A percentile compares a stretch with the other conserved stretches of the same genome.
phyloP scores from a whole-genome alignment of 257 asterid genomes.

The Solanum medicagineum region DNA sequence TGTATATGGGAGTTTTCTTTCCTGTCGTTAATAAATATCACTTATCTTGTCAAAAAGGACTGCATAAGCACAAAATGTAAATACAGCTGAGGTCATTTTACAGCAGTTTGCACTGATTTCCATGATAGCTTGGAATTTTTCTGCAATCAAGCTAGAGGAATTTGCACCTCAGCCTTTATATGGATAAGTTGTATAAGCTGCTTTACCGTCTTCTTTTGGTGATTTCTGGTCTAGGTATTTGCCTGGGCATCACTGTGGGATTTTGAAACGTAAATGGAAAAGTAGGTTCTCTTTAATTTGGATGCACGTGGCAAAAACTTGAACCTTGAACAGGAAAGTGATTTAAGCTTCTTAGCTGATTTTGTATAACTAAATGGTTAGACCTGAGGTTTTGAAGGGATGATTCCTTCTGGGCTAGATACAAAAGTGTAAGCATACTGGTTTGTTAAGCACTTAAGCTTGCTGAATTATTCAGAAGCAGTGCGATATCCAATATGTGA shows the following conservation, averaged over 20 bases:
- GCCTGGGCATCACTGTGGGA: not conserved
- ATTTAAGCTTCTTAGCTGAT: not conserved
- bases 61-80: not conserved
- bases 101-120: not conserved
- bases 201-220: not conserved
- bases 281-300: constrained; percentile 53
- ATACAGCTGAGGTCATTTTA: not conserved
- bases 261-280: not conserved
- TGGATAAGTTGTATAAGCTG: not conserved
- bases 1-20: too few relatives aligned
- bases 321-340: not conserved
- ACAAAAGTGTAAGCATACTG: not conserved
- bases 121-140: not conserved
- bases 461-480: not conserved
- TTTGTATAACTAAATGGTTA: not conserved
- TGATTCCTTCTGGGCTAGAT: not conserved
- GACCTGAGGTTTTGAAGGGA: not conserved
- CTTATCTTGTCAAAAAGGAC: not conserved
- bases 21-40: too few relatives aligned
- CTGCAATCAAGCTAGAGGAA: not conserved
- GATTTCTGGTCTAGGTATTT: not conserved
- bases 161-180: not conserved
- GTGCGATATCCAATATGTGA: not conserved
- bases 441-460: not conserved
- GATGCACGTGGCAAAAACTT: not conserved